Percentiles rank a stretch among this genome's conserved stretches.
phyloP scores from a whole-genome alignment of 1,139 yeast species.

The Candida neerlandica region DNA sequence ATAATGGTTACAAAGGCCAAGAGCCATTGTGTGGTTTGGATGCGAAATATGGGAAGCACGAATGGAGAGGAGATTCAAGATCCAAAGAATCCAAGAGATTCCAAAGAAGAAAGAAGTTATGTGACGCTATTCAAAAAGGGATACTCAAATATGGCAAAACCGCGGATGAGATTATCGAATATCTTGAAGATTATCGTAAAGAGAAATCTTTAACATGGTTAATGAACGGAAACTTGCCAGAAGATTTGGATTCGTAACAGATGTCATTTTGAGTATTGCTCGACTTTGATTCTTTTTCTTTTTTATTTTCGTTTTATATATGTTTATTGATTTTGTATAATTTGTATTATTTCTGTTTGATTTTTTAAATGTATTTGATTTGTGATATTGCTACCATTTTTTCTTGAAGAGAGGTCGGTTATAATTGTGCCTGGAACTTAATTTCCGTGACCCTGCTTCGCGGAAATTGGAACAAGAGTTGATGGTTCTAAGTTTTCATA shows the following conservation, averaged over 20 bases:
- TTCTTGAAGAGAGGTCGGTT: background rate
- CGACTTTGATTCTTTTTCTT: background rate
- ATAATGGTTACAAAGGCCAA: conserved; percentile 50
- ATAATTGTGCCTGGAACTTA: background rate
- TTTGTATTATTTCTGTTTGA: background rate
- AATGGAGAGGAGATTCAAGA: conserved; percentile 52
- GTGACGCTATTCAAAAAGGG: conserved; percentile 49
- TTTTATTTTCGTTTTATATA: background rate
- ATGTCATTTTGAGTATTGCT: background rate
- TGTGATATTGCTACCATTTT: background rate
- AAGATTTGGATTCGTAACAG: conserved; percentile 26
- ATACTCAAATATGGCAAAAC: conserved; percentile 43
- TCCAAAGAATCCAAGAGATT: conserved; percentile 50
- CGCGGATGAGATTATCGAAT: conserved; percentile 46
- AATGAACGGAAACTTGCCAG: conserved; percentile 52
- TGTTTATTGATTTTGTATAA: background rate
- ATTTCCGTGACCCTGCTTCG: background rate
- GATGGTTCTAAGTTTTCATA: no score
- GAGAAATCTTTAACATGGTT: conserved; percentile 52
- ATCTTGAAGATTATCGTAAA: conserved; percentile 47
- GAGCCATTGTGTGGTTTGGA: conserved; percentile 49
- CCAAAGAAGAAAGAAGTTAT: conserved; percentile 48
- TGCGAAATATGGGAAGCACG: conserved; percentile 46
- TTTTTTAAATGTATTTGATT: background rate
- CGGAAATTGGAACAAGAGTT: no score